Evolutionary conservation across 1,284 basidiomycete species (phyloP).

Genomic region (Leucocoprinus gongylophorus): DNA sequence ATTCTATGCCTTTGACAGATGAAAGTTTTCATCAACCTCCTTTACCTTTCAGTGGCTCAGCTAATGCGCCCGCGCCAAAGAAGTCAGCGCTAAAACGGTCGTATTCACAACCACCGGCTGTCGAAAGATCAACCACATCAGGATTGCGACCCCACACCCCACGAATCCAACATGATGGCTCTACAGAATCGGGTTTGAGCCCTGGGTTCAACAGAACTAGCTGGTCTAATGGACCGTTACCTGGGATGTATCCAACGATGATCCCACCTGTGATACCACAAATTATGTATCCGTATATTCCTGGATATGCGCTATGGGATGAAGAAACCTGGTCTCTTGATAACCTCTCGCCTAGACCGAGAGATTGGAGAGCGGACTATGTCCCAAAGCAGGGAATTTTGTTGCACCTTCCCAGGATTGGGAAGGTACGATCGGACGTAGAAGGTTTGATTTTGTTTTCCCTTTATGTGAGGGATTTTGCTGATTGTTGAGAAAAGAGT

Average conservation of each 20-base stretch:
- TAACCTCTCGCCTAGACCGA: slow-evolving; percentile 29
- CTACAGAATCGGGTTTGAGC: slow-evolving; percentile 11
- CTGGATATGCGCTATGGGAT: slow-evolving; percentile 6
- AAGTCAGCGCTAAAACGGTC: slow-evolving; percentile 8
- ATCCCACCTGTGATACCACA: not conserved
- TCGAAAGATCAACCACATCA: not conserved
- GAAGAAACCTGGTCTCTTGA: slow-evolving; percentile 22
- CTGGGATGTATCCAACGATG: not conserved
- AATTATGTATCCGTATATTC: slow-evolving; percentile 13
- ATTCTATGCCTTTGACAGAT: not conserved
- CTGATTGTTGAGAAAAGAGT: slow-evolving; percentile 18
- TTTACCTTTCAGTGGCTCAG: slow-evolving; percentile 2
- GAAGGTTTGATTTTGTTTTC: slow-evolving; percentile 15
- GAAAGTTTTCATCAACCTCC: not conserved
- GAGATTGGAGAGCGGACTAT: slow-evolving; percentile 35
- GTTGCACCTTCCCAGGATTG: slow-evolving; percentile 16
- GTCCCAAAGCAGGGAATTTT: slow-evolving; percentile 19
- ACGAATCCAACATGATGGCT: slow-evolving; percentile 9
- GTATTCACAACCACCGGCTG: slow-evolving; percentile 1
- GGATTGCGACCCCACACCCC: not conserved
- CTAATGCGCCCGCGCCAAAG: slow-evolving; percentile 3
- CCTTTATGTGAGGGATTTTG: not conserved
- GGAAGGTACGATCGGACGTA: slow-evolving; percentile 19
- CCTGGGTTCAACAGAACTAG: slow-evolving; percentile 12
- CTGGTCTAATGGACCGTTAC: not conserved